Evolutionary conservation across 192 early-diverging fungal species (phyloP), one percentile per base, ranked within the genome.

Genomic region (Backusella mclennaniae): DNA sequence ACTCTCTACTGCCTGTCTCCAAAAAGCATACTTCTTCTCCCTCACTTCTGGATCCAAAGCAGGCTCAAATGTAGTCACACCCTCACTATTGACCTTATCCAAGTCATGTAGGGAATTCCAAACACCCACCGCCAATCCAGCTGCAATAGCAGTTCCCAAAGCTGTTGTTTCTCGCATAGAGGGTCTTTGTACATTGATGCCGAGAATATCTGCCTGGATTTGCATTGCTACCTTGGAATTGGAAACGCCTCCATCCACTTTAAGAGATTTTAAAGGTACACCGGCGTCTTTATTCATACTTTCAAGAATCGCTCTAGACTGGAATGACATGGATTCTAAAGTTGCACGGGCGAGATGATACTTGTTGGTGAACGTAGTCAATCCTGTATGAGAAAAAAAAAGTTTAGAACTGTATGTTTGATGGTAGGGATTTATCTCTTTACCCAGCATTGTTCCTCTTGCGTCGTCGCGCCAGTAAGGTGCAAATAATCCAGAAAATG

Each of bases 381-480:
- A 83, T 49, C 46, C 41, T 87, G 74, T n/a, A 93, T 68, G 4
- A 73, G 4, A 73, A 67, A 9, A 85, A 82, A 12, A 94, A 92
- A 17, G 0, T 17, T 44, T 44, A 44, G 42, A 17, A 19, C 42
- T 44, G 4, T 4, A 15, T 3, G 42, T 11, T 41, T 41, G 11
- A 1, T 41, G 39, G 3, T 41, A 14, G 12, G 42, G 12, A 44
- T 44, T 39, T 44, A 17, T 44, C 42, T 17, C 4, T 44, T 17
- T 49, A 12, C 96, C 96, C 53, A 95, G 87, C 67, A 98, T 93
- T 73, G 89, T 89, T 29, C 93, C 95, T 56, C 95, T 89, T n/a
- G 95, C 96, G 85, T 98, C 96, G 66, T 94, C 92, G 29, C 95
- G 85, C 96, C 96, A 98, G 82, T 98, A 94, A 8, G 96, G 96